These are phyloP conservation scores for Coffea canephora DNA, from an alignment of 257 asterid species.

Conservation along the genomic window DNA sequence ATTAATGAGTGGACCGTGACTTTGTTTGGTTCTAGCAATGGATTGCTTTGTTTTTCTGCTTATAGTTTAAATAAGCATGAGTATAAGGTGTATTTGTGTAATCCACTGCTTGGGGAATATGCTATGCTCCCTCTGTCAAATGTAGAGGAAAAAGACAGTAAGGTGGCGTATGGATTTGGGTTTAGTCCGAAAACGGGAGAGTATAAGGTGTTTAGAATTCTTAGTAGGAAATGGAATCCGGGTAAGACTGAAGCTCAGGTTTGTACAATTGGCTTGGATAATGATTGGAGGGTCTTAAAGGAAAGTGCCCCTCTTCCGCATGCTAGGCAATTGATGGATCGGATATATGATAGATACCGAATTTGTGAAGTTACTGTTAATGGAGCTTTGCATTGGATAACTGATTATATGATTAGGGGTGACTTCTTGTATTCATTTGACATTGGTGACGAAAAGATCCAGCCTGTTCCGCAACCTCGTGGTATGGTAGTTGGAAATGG, in stretches of 20 bases:
- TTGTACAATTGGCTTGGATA: neutral
- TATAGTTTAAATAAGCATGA: too few species aligned
- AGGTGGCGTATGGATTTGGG: neutral
- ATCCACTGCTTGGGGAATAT: slow-evolving; percentile 2
- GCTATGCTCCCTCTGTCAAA: neutral
- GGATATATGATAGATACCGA: too few species aligned
- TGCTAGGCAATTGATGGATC: neutral
- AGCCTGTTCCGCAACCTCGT: neutral
- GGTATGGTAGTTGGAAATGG: neutral
- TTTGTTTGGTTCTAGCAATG: slow-evolving; percentile 4
- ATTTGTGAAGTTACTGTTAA: slow-evolving; percentile 1
- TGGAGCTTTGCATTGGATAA: neutral
- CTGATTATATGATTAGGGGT: neutral
- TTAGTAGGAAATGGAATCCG: neutral
- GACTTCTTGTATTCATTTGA: neutral
- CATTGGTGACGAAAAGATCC: neutral
- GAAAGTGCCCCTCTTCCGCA: neutral
- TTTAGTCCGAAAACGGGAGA: neutral
- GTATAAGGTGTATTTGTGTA: neutral
- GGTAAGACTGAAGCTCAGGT: neutral
- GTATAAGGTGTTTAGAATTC: slow-evolving; percentile 1
- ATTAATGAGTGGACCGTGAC: neutral
- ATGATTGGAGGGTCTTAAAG: neutral
- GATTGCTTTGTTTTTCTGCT: neutral
- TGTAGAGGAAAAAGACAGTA: neutral